Conservation (phyloP, 176 grass and related monocot species). For the Avena insularis region DNA sequence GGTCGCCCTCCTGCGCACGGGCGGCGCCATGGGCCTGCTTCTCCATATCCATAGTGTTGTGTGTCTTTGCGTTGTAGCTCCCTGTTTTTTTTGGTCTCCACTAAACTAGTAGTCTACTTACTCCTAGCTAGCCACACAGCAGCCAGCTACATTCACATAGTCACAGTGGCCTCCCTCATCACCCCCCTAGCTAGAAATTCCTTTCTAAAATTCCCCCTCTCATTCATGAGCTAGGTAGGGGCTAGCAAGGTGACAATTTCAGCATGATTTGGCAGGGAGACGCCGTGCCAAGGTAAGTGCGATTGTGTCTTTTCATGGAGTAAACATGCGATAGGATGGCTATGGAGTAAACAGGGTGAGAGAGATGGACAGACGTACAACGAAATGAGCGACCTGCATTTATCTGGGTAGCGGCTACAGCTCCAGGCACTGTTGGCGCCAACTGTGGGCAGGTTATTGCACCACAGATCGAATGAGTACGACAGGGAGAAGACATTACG, state of each 20-base stretch:
- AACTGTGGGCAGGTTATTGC: conserved; percentile 53
- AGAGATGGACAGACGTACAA: background rate
- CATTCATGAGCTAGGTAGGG: background rate
- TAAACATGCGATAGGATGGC: background rate
- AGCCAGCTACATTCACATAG: conserved; percentile 1
- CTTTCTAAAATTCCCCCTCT: background rate
- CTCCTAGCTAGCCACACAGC: background rate
- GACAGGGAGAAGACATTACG: conserved; percentile 2
- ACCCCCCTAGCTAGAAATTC: background rate
- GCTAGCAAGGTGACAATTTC: background rate
- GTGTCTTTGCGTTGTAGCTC: conserved; percentile 8
- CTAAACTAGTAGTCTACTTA: background rate
- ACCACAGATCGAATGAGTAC: conserved; percentile 31
- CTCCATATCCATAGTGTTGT: conserved; percentile 44
- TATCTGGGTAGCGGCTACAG: conserved; percentile 54
- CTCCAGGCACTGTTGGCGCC: conserved; percentile 19
- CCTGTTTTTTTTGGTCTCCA: conserved; percentile 43
- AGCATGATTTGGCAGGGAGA: conserved; percentile 21
- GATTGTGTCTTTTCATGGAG: conserved; percentile 38
- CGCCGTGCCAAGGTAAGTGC: background rate
- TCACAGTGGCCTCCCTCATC: background rate
- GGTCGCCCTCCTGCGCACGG: conserved; percentile 54
- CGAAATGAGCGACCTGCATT: conserved; percentile 51
- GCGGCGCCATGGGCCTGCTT: conserved; percentile 33
- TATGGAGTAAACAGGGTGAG: conserved; percentile 24